Percentiles rank a stretch among this genome's conserved stretches.
These are phyloP conservation scores for Paramecium caudatum DNA, from an alignment of 73 alveolate genomes.

Conservation along the genomic window DNA sequence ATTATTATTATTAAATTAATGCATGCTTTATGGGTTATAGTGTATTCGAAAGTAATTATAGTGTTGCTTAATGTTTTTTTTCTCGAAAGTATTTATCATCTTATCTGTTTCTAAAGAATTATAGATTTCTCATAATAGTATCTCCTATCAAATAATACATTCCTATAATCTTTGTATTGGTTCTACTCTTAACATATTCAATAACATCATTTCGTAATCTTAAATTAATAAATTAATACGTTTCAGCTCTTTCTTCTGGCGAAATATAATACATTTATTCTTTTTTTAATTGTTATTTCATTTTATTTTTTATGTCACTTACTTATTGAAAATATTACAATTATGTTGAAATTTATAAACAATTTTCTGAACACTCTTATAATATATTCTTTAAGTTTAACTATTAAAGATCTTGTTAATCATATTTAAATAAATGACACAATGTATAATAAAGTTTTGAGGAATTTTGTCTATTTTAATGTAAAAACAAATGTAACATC, in stretches of 20 bases:
- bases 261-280: neutral
- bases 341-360: neutral
- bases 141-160: slow-evolving; percentile 60
- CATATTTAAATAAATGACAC: slow-evolving; percentile 20
- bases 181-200: slow-evolving; percentile 7
- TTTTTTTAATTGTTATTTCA: neutral
- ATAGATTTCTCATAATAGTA: slow-evolving; percentile 33
- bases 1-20: neutral
- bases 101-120: slow-evolving; percentile 5
- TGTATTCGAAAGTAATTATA: neutral
- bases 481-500: slow-evolving; percentile 15
- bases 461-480: neutral
- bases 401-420: neutral
- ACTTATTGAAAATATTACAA: neutral
- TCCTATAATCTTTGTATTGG: neutral
- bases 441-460: neutral
- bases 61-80: slow-evolving; percentile 1
- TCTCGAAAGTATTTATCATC: neutral
- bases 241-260: slow-evolving; percentile 65
- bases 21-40: slow-evolving; percentile 8
- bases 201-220: slow-evolving; percentile 22
- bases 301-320: neutral
- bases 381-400: neutral
- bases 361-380: slow-evolving; percentile 14
- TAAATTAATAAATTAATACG: neutral